Conservation (phyloP, 352 stramenopile genomes). For the Pythium periplocum region DNA sequence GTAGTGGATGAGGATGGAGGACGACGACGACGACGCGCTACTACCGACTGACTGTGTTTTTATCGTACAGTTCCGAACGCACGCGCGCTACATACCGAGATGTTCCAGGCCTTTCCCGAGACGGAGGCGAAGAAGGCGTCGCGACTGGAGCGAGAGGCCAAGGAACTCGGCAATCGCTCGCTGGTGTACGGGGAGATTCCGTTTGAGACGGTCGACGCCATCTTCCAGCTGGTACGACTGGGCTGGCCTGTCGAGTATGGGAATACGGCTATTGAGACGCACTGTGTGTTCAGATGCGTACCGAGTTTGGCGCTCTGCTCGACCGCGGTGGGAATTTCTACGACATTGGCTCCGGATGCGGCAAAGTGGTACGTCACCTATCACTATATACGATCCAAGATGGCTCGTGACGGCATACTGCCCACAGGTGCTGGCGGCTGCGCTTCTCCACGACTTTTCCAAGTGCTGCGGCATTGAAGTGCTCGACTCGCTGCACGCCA, state of each 20-base stretch:
- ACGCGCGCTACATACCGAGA: slow-evolving; percentile 30
- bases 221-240: slow-evolving; percentile 46
- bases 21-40: background rate
- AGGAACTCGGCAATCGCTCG: slow-evolving; percentile 54
- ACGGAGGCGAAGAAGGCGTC: slow-evolving; percentile 48
- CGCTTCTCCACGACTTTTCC: slow-evolving; percentile 55
- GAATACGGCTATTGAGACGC: background rate
- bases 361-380: slow-evolving; percentile 49
- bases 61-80: slow-evolving; percentile 34
- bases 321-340: slow-evolving; percentile 66
- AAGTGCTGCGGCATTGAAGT: slow-evolving; percentile 67
- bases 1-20: slow-evolving; percentile 2
- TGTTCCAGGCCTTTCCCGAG: slow-evolving; percentile 47
- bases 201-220: slow-evolving; percentile 44
- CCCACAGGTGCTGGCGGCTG: slow-evolving; percentile 44
- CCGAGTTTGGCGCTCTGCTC: slow-evolving; percentile 50
- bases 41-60: too few relatives aligned
- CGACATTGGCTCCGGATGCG: slow-evolving; percentile 61
- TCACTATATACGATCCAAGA: background rate
- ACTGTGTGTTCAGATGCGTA: slow-evolving; percentile 34
- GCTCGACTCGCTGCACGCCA: slow-evolving; percentile 50
- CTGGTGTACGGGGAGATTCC: slow-evolving; percentile 64
- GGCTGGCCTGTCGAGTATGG: background rate
- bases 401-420: background rate
- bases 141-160: slow-evolving; percentile 57